Percentiles rank a stretch among this genome's conserved stretches.
These are phyloP conservation scores for Pezicula neosporulosa DNA, from an alignment of 2,329 filamentous ascomycete genomes.

Conservation along the genomic window DNA sequence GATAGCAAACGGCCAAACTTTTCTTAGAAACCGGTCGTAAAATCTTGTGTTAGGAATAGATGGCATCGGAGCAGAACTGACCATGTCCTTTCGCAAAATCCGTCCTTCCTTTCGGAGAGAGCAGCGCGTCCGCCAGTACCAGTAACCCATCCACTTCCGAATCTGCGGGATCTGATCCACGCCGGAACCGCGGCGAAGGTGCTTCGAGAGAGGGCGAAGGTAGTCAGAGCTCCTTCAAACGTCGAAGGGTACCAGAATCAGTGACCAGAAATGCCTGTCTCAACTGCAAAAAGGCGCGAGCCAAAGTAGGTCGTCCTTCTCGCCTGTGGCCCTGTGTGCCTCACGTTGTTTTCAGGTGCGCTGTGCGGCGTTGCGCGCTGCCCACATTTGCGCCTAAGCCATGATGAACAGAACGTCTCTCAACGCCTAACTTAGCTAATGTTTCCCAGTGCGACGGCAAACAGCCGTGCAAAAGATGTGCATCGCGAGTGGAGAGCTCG, in stretches of 20 bases:
- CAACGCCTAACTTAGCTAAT: not conserved
- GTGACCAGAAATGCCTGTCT: constrained; percentile 32
- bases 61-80: not conserved
- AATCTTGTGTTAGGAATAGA: too few relatives aligned
- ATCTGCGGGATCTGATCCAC: constrained; percentile 20
- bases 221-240: constrained; percentile 18
- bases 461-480: constrained; percentile 29
- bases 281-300: constrained; percentile 31
- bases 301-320: constrained; percentile 26
- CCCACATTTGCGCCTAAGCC: not conserved
- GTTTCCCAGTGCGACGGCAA: constrained; percentile 29
- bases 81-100: constrained; percentile 20
- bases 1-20: too few relatives aligned
- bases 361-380: not conserved
- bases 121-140: constrained; percentile 18
- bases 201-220: constrained; percentile 12
- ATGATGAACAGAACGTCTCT: not conserved
- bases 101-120: constrained; percentile 23
- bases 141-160: constrained; percentile 23
- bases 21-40: too few relatives aligned
- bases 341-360: not conserved
- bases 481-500: constrained; percentile 17
- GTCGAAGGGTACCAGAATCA: constrained; percentile 27
- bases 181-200: constrained; percentile 14
- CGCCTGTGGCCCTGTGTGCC: not conserved